phyloP scores from a whole-genome alignment of 1,139 yeast species.

The Pichia sp. region DNA sequence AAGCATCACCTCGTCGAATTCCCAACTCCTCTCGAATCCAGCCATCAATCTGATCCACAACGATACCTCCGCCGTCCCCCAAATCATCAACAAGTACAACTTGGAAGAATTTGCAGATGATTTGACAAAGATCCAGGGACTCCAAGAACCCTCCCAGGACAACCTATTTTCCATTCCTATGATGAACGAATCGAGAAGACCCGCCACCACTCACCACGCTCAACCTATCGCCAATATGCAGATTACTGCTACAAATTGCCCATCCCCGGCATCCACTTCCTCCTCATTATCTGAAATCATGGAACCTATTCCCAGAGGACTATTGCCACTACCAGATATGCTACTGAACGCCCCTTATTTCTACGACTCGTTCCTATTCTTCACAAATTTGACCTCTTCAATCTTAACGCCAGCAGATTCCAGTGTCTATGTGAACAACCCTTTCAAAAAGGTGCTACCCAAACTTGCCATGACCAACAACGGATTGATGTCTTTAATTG shows the following conservation, averaged over 20 bases:
- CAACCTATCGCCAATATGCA: not conserved
- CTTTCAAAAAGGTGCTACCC: constrained; percentile 63
- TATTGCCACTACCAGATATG: constrained; percentile 56
- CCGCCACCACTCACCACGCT: not conserved
- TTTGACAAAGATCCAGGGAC: constrained; percentile 21
- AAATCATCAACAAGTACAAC: constrained; percentile 1
- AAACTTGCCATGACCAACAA: constrained; percentile 63
- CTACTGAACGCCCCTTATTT: constrained; percentile 56
- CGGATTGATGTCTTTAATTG: constrained; percentile 54
- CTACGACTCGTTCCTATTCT: constrained; percentile 59
- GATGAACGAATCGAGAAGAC: constrained; percentile 10
- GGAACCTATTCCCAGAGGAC: constrained; percentile 44
- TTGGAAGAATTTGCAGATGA: constrained; percentile 28
- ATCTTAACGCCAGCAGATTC: constrained; percentile 69
- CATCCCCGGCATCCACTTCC: constrained; percentile 8
- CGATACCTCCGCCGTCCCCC: not conserved
- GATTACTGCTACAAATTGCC: not conserved
- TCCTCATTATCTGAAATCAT: constrained; percentile 19
- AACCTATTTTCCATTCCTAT: constrained; percentile 23
- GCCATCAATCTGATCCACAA: not conserved
- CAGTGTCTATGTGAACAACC: constrained; percentile 53
- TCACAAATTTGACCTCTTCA: constrained; percentile 58
- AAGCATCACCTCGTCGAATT: not conserved
- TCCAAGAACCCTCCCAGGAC: constrained; percentile 14
- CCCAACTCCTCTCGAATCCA: not conserved